Base-by-base conservation (phyloP, 169 alveolate genomes). In the Eimeria praecox region DNA sequence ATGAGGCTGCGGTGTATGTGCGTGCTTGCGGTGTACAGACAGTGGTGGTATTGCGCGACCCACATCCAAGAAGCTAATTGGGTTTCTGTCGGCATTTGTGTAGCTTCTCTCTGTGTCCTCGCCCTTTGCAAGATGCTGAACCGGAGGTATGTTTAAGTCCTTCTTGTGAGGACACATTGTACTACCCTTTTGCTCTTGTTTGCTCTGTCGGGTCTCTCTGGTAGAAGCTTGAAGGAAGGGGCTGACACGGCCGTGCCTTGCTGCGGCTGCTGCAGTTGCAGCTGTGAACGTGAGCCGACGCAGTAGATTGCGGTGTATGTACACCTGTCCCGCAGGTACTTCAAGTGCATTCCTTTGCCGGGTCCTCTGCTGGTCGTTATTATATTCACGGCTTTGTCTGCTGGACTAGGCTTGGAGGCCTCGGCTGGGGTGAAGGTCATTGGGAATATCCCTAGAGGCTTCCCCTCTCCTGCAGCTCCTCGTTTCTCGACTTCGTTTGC, bases 11-110 rank as follows among this genome's bases (percentile, higher is more conserved):
- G 66, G 75, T 33, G 8, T 5, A 3, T 27, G 64, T 2, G 12
- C 66, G 2, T 64, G 94, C 40, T 38, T 64, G 93, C 44, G 82
- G 83, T 77, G 52, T 69, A 6, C 96, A 94, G 96, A 85, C 96
- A 94, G 93, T 94, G 96, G 96, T 94, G 96, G 96, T 73, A 85
- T 90, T 94, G 94, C 85, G 42, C 89, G 33, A 86, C 90, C n/a
- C 94, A 94, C 86, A 66, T 94, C 35, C 24, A 44, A 27, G 90
- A 85, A 40, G 82, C 90, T 35, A 94, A 94, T 90, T 85, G 96
- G 90, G 90, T 59, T 64, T 82, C 96, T 3, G 94, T 94, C 73
- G 91, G 83, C 42, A 86, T 94, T 62, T 85, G 96, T 44, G 44
- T 71, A n/a, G 56, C 82, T n/a, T 66, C 94, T 52, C 78, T 94